Conservation (phyloP, 2,329 filamentous ascomycete species). For the Penicillium sp. region DNA sequence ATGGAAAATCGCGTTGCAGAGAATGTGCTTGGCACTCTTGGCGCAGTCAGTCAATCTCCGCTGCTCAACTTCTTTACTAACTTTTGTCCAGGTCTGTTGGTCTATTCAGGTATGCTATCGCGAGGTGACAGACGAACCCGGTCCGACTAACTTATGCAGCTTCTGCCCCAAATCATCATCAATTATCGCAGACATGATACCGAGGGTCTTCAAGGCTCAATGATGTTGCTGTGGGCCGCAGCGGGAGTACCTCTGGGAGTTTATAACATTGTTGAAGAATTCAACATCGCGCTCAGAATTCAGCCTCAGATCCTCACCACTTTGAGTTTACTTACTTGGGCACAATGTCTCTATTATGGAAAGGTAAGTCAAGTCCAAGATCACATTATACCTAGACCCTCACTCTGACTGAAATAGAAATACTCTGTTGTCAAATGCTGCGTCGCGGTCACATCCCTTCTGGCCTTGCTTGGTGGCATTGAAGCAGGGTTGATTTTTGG, state of each 20-base stretch:
- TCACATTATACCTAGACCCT: neutral
- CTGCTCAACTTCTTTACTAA: neutral
- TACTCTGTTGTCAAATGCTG: slow-evolving; percentile 56
- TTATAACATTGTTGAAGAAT: slow-evolving; percentile 58
- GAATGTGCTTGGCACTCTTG: slow-evolving; percentile 34
- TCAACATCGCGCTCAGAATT: slow-evolving; percentile 57
- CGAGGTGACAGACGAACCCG: neutral
- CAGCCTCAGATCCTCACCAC: slow-evolving; percentile 59
- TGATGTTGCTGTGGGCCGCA: slow-evolving; percentile 71
- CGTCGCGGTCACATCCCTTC: slow-evolving; percentile 54
- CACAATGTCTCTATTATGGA: slow-evolving; percentile 59
- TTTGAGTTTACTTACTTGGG: slow-evolving; percentile 57
- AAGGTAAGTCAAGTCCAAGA: slow-evolving; percentile 22
- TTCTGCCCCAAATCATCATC: slow-evolving; percentile 69
- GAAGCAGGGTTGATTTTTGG: slow-evolving; percentile 63
- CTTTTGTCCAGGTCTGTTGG: slow-evolving; percentile 57
- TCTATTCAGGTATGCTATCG: slow-evolving; percentile 58
- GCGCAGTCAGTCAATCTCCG: slow-evolving; percentile 23
- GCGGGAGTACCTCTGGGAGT: slow-evolving; percentile 68
- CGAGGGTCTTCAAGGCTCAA: slow-evolving; percentile 64
- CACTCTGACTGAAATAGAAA: slow-evolving; percentile 39
- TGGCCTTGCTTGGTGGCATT: slow-evolving; percentile 59
- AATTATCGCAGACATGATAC: slow-evolving; percentile 69
- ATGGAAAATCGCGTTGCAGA: slow-evolving; percentile 33
- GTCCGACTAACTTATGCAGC: slow-evolving; percentile 40